These are phyloP conservation scores for Boletus semigastroideus DNA, from an alignment of 1,284 basidiomycete species.

Conservation along the genomic window DNA sequence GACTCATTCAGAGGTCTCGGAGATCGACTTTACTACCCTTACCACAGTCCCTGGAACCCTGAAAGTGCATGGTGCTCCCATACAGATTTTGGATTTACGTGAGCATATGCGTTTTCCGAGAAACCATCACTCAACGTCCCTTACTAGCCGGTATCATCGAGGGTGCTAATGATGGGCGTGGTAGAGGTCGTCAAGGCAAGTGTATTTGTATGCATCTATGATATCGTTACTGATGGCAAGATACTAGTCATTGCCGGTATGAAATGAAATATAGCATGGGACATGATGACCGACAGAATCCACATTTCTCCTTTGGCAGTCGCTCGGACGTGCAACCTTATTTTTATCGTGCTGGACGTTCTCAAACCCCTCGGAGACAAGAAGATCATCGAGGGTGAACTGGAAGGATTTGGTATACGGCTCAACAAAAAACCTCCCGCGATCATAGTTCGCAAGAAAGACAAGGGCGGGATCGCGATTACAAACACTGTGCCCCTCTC, in stretches of 20 bases:
- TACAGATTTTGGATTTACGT: constrained; percentile 86
- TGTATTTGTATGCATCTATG: constrained; percentile 3
- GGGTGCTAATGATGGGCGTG: constrained; percentile 97
- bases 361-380: constrained; percentile 97
- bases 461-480: constrained; percentile 92
- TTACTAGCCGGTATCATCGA: constrained; percentile 97
- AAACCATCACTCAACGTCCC: constrained; percentile 3
- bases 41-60: constrained; percentile 95
- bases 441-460: constrained; percentile 88
- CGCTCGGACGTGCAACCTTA: constrained; percentile 96
- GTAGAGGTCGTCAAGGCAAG: constrained; percentile 92
- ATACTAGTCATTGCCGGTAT: constrained; percentile 76
- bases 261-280: constrained; percentile 25
- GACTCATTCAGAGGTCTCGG: constrained; percentile 96
- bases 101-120: constrained; percentile 34
- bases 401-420: constrained; percentile 97
- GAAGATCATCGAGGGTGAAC: constrained; percentile 84
- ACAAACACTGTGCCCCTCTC: constrained; percentile 97
- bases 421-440: constrained; percentile 95
- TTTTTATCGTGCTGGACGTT: constrained; percentile 98
- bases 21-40: constrained; percentile 96
- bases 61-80: constrained; percentile 92
- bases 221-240: constrained; percentile 4
- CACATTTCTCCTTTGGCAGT: constrained; percentile 48
- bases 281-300: constrained; percentile 10